Evolutionary conservation across 1,284 basidiomycete genomes (phyloP), one percentile per base, ranked within the genome.

Genomic region (Ceratobasidium theobromae): DNA sequence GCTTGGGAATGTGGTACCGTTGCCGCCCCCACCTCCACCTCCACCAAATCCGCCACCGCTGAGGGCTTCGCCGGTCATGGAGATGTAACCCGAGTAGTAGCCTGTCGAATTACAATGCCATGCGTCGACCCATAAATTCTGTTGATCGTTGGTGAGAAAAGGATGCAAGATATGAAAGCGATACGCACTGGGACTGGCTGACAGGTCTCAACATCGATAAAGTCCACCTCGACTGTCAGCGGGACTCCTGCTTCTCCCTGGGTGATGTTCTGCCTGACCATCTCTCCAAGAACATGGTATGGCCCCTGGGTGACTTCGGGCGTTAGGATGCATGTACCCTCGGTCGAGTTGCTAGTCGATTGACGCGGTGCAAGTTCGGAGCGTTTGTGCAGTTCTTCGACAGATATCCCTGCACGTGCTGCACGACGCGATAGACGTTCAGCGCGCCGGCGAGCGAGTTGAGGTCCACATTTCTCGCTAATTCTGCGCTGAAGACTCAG

Each of bases 141-240:
- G 23, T 18, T 16, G 6, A 62, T 27, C 45, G 16, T 11, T 11
- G 18, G 27, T 52, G 16, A 58, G 49, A 16, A 52, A 12, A 28
- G 16, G 11, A 28, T 23, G 2, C 4, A 21, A 28, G 33, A 53
- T 9, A 43, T 4, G 18, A 11, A 11, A 53, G 5, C 6, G 16
- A 16, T 51, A 64, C 60, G 38, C 48, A 52, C 82, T 1, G 82
- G 79, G 0, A 88, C 77, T 18, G 88, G 86, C 71, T 84, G 76
- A 76, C 88, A 91, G 1, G 87, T 89, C 71, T 86, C 82, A 5
- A 88, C 83, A 71, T 90, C 87, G 66, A 90, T 86, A 9, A 89
- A 82, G 35, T 86, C 87, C 43, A 89, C 85, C 70, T 89, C 85
- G 69, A 88, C 79, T 45, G 78, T 73, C 71, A 85, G 76, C 33